These are phyloP conservation scores for Orbilia blumenaviensis DNA, from an alignment of 2,329 filamentous ascomycete species.

Conservation along the genomic window DNA sequence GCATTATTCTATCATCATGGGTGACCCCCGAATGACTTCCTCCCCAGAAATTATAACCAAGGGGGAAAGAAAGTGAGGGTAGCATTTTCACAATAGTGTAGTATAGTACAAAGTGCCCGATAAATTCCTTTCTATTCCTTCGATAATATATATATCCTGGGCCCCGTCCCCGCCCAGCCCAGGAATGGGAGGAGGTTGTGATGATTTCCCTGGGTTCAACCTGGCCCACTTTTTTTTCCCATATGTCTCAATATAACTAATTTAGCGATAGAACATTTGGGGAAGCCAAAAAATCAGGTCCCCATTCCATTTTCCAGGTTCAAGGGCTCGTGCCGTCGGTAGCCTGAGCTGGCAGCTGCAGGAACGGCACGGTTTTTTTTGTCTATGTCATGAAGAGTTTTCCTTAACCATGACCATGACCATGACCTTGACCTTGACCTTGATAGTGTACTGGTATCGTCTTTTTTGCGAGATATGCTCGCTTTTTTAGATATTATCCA, in stretches of 20 bases:
- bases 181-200: slow-evolving; percentile 24
- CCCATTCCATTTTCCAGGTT: slow-evolving; percentile 19
- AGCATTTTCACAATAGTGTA: too few species aligned
- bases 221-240: neutral
- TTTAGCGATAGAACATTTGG: slow-evolving; percentile 13
- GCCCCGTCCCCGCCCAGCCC: neutral
- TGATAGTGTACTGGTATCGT: neutral
- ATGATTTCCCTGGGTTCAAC: slow-evolving; percentile 8
- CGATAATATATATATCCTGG: neutral
- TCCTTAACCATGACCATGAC: too few species aligned
- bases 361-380: slow-evolving; percentile 28
- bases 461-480: neutral
- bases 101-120: slow-evolving; percentile 35
- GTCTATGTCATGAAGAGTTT: neutral
- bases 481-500: too few species aligned
- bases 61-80: neutral
- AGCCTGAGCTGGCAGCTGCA: slow-evolving; percentile 29
- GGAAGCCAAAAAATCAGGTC: neutral
- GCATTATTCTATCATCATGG: slow-evolving; percentile 20
- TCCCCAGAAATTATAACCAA: slow-evolving; percentile 27
- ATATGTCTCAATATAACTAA: slow-evolving; percentile 8
- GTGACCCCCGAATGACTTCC: slow-evolving; percentile 5
- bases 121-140: neutral
- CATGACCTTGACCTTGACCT: too few species aligned
- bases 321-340: slow-evolving; percentile 19